Base-by-base conservation (phyloP, 495 filamentous ascomycete species). In the Venustampulla echinocandica region DNA sequence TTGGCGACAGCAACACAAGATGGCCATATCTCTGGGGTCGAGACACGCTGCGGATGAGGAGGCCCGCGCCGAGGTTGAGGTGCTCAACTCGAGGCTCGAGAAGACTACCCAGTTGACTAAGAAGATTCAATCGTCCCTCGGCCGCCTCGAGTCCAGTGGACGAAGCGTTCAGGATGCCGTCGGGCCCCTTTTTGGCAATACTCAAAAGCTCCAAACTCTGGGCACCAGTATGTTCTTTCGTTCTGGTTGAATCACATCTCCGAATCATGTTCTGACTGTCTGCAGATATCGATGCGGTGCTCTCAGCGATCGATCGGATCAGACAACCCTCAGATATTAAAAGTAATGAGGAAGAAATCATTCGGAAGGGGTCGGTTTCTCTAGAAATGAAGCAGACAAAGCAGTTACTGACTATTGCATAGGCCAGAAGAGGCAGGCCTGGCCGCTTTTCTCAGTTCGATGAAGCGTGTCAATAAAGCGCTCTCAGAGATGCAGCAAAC, bases 131-230 rank as follows among this genome's bases (percentile, higher is more conserved):
- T 81, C 85, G 15, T 93, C 88, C 21, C 72, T 95, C 42, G 79
- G 80, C 23, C 78, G 90, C 55, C 68, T 99, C 10, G 87, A 95
- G 52, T 80, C 81, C 23, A 88, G 84, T 39, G 92, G 88, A 15
- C 86, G 87, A 60, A 87, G 81, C 39, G 88, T 97, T 13, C 82
- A 90, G 48, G 83, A 95, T 49, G 87, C 93, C 9, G 87, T 95
- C 38, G 87, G 89, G 1, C 93, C 93, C 7, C 82, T 97, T 21
- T 89, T 89, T 62, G 88, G 85, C 56, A 93, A 95, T 60, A 97
- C 93, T 1, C 84, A 87, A 63, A 81, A 77, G 28, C 76, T 96
- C 4, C 93, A 96, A 61, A 75, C 78, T 18, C 77, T 89, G 30
- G 89, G 85, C 44, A 80, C 72, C 51, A 96, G 82, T 83, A 61